Evolutionary conservation across 2,329 filamentous ascomycete genomes (phyloP), one percentile per base, ranked within the genome.

Genomic region (Lithohypha guttulata): DNA sequence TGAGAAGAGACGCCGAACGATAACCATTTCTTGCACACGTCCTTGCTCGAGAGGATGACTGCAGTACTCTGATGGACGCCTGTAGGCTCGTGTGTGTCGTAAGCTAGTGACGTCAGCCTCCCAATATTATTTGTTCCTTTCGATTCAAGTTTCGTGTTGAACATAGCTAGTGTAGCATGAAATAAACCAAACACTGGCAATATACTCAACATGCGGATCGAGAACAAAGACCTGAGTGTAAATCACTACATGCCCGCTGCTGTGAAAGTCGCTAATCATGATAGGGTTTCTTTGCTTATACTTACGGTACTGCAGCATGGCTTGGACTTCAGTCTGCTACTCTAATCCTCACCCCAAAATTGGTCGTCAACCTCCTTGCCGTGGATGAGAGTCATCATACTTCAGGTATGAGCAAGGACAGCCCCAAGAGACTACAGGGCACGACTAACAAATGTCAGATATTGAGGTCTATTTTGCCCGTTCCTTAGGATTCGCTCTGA

Each of bases 381-480:
- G 68, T 70, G 35, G n/a, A 9, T 35, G 72, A 78, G 47, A 65
- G 70, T 26, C 69, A 70, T 44, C 65, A 70, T 47, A 60, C 69
- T 39, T 69, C 70, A 40, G 59, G 71, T 77, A 61, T 45, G 65
- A n/a, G n/a, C n/a, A n/a, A n/a, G n/a, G n/a, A n/a, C n/a, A n/a
- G n/a, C n/a, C n/a, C n/a, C n/a, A n/a, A n/a, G n/a, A n/a, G n/a
- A n/a, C n/a, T n/a, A n/a, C n/a, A n/a, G n/a, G n/a, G n/a, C n/a
- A n/a, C n/a, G n/a, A n/a, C n/a, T n/a, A n/a, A n/a, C n/a, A n/a
- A n/a, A n/a, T n/a, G n/a, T n/a, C n/a, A 75, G 77, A 62, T 17
- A 65, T 84, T 21, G 81, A 86, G 59, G 61, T 73, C 41, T 89
- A 89, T 68, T 78, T 87, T 57, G 76, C 76, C 36, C 79, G 82